Percentiles rank a stretch among this genome's conserved stretches.
Evolutionary conservation across 441 rosid species (phyloP).

Genomic region (Pelargonium myrrhifolium): DNA sequence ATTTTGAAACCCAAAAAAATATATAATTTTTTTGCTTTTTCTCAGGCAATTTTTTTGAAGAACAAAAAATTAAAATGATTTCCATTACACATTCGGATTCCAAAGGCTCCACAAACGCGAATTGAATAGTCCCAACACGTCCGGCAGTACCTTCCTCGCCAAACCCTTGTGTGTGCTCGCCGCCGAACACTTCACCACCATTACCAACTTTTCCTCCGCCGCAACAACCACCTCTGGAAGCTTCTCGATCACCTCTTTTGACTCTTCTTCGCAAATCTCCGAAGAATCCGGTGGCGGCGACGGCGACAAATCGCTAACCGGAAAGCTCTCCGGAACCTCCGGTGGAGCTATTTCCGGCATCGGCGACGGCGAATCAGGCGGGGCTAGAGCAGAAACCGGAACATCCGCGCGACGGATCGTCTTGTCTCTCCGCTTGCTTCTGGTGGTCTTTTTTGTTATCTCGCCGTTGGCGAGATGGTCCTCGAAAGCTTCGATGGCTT

Average conservation of each 20-base stretch:
- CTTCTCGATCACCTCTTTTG: neutral
- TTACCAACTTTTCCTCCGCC: neutral
- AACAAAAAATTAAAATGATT: neutral
- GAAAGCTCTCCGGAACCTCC: too few species aligned
- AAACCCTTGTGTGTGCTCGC: slow-evolving; percentile 47
- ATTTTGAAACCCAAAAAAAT: neutral
- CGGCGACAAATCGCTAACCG: too few species aligned
- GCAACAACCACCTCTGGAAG: neutral
- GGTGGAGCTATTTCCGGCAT: neutral
- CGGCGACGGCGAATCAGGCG: neutral
- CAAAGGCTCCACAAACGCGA: slow-evolving; percentile 84
- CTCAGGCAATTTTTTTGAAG: neutral
- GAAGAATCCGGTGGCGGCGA: neutral
- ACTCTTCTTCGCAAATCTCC: neutral
- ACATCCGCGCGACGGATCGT: slow-evolving; percentile 17
- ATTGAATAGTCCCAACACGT: slow-evolving; percentile 71
- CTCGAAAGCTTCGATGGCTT: slow-evolving; percentile 76
- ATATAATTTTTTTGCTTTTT: neutral
- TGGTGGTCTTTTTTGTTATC: slow-evolving; percentile 18
- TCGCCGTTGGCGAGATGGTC: slow-evolving; percentile 45
- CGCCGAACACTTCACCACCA: neutral
- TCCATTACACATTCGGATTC: slow-evolving; percentile 68
- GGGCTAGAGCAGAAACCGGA: too few species aligned
- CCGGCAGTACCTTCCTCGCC: slow-evolving; percentile 87
- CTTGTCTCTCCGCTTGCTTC: slow-evolving; percentile 35